Evolutionary conservation across 1,284 basidiomycete species (phyloP).

Genomic region (Puccinia novopanici): DNA sequence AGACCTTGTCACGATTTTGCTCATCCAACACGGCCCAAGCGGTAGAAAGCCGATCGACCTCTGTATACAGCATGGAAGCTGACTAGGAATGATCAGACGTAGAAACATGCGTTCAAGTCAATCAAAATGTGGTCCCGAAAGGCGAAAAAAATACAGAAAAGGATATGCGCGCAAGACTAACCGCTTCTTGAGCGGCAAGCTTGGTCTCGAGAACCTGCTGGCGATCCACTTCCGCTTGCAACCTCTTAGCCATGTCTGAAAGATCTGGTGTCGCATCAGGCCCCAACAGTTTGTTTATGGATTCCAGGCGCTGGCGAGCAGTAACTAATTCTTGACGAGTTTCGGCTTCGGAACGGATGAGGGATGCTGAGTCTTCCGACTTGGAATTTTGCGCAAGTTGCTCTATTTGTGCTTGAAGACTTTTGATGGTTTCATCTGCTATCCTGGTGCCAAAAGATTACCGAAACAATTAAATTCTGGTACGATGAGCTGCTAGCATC

Average conservation of each 20-base stretch:
- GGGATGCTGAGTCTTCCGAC: slow-evolving; percentile 17
- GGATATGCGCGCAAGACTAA: slow-evolving; percentile 53
- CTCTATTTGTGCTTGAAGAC: slow-evolving; percentile 65
- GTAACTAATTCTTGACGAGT: slow-evolving; percentile 20
- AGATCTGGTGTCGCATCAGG: slow-evolving; percentile 10
- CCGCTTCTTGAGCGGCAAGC: slow-evolving; percentile 61
- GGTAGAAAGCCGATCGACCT: slow-evolving; percentile 80
- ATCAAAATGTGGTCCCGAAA: background rate
- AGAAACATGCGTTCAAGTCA: slow-evolving; percentile 2
- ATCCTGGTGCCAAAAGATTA: slow-evolving; percentile 60
- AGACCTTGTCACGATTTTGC: slow-evolving; percentile 79
- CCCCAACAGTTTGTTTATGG: slow-evolving; percentile 11
- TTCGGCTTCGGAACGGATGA: slow-evolving; percentile 50
- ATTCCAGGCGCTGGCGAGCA: slow-evolving; percentile 30
- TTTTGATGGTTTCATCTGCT: slow-evolving; percentile 64
- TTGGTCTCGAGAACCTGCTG: slow-evolving; percentile 52
- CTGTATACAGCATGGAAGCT: slow-evolving; percentile 76
- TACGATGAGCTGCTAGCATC: slow-evolving; percentile 44
- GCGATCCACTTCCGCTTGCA: slow-evolving; percentile 14
- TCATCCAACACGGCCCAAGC: slow-evolving; percentile 85
- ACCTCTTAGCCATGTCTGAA: slow-evolving; percentile 20
- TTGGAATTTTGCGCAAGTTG: slow-evolving; percentile 60
- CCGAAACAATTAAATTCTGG: slow-evolving; percentile 34
- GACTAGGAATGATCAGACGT: slow-evolving; percentile 62
- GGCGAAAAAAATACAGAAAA: background rate